A percentile compares a stretch with the other conserved stretches of the same genome.
Evolutionary conservation across 1,284 basidiomycete genomes (phyloP).

Genomic region (Coniferiporia sulphurascens): DNA sequence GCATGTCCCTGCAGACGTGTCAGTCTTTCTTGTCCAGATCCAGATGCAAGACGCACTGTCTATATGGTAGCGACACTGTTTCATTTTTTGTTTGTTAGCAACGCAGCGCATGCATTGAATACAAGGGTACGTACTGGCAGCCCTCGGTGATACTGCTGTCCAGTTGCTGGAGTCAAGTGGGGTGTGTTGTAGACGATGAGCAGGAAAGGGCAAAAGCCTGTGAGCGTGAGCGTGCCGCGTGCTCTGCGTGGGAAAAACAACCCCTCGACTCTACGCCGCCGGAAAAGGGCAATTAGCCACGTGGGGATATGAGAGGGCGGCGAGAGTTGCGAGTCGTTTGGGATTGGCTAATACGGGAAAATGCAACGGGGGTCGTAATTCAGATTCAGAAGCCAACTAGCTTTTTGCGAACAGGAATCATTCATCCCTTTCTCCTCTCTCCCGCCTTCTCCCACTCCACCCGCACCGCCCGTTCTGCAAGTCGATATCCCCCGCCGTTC

Average conservation of each 20-base stretch:
- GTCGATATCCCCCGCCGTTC: no score
- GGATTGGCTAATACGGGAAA: no score
- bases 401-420: no score
- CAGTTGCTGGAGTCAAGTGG: background rate
- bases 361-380: no score
- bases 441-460: no score
- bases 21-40: background rate
- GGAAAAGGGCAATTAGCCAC: constrained; percentile 16
- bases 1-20: constrained; percentile 68
- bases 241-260: background rate
- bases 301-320: background rate
- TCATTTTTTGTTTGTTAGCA: background rate
- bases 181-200: background rate
- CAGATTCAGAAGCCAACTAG: no score
- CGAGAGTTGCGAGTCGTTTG: no score
- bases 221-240: background rate
- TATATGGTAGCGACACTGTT: constrained; percentile 25
- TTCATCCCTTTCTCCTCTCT: no score
- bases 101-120: background rate
- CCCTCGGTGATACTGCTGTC: background rate
- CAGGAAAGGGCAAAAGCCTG: background rate
- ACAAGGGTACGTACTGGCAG: background rate
- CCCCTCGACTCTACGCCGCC: constrained; percentile 26
- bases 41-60: constrained; percentile 23
- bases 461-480: no score